These are phyloP conservation scores for Claviceps arundinis DNA, from an alignment of 2,329 filamentous ascomycete genomes.

Conservation along the genomic window DNA sequence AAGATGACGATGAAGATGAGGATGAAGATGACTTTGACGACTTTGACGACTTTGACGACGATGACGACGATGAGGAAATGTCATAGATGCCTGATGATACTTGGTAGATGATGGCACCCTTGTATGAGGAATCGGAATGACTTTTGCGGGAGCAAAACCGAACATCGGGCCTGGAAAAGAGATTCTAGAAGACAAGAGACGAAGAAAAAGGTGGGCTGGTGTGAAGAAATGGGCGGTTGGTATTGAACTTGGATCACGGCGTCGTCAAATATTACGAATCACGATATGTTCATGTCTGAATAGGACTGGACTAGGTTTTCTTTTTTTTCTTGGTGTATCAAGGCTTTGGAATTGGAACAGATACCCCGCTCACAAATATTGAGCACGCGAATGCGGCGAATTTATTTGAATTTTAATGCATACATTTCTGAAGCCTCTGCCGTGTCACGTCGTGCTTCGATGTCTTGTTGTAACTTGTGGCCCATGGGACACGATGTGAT, in stretches of 20 bases:
- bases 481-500: no score
- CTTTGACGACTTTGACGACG: slow-evolving; percentile 1
- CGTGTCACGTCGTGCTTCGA: no score
- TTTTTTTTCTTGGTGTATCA: slow-evolving; percentile 8
- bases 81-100: background rate
- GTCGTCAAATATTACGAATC: background rate
- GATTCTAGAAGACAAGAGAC: background rate
- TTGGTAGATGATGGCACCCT: no score
- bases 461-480: no score
- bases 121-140: no score
- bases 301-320: slow-evolving; percentile 2
- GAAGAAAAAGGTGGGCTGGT: background rate
- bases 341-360: background rate
- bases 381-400: slow-evolving; percentile 5
- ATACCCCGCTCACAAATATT: slow-evolving; percentile 5
- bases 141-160: no score
- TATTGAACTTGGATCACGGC: background rate
- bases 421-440: background rate
- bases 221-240: background rate
- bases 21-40: slow-evolving; percentile 55
- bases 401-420: background rate
- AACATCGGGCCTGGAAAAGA: no score
- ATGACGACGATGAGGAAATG: slow-evolving; percentile 43
- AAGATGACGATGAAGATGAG: slow-evolving; percentile 49
- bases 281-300: background rate